Base-by-base conservation (phyloP, 1,139 yeast species). In the Candida smagusa region DNA sequence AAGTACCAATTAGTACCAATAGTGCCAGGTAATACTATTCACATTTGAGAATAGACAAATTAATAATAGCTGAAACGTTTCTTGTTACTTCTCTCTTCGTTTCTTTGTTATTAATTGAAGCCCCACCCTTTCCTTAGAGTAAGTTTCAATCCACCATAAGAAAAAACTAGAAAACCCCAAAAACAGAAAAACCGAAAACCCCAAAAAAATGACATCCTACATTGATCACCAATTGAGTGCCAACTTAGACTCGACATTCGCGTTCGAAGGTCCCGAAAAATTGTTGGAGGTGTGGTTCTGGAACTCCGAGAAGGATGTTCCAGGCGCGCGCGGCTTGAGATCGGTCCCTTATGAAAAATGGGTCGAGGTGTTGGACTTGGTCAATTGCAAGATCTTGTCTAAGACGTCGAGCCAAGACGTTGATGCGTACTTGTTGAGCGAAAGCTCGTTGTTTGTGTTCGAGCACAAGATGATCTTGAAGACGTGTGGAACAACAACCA, bases 251-350 rank as follows among this genome's bases (percentile, higher is more conserved):
- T 88, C 96, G 24, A 74, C 95, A 12, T 83, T 79, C 56, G 96
- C 97, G 2, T 90, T 90, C 58, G 97, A 90, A 66, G 98, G 98
- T 9, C 97, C 98, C 13, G 98, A 92, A 62, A 92, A 92, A 63
- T 72, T 92, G 41, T 69, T 92, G 36, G 97, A 92, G 58, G 70
- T 92, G 42, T 90, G 97, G 97, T 83, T 89, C 56, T 81, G 81
- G 57, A 56, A 68, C 16, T 54, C 65, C 7, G 65, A 61, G 30
- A 43, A 50, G 19, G 53, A 57, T 22, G 49, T 68, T 22, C 82
- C 84, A 2, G 47, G 53, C 27, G 38, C 44, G 7, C 63, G 68
- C 36, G 81, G 85, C 3, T 68, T 92, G 44, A 71, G 95, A 49
- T 62, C 74, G 22, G 79, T 92, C 44, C 80, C 87, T 1, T 70